phyloP scores from a whole-genome alignment of 2,329 filamentous ascomycete species.

The Cladophialophora exuberans region DNA sequence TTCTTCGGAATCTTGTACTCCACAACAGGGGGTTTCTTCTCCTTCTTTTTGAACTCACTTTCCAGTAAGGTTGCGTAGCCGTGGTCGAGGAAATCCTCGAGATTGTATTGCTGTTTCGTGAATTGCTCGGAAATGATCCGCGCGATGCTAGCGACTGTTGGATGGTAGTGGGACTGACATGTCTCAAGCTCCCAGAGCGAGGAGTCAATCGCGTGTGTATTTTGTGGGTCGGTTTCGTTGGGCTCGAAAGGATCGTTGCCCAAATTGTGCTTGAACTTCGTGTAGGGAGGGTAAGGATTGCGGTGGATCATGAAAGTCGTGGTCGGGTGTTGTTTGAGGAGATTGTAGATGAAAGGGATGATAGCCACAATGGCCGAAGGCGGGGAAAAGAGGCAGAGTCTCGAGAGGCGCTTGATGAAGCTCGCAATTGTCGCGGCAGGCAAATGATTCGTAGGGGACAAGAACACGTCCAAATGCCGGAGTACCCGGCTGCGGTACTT shows the following conservation, averaged over 20 bases:
- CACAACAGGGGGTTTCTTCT: slow-evolving; percentile 86
- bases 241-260: slow-evolving; percentile 77
- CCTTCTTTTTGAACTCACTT: slow-evolving; percentile 70
- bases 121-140: slow-evolving; percentile 97
- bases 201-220: slow-evolving; percentile 85
- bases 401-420: slow-evolving; percentile 91
- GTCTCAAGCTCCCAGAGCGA: slow-evolving; percentile 94
- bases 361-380: slow-evolving; percentile 87
- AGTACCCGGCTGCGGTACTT: slow-evolving; percentile 94
- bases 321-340: slow-evolving; percentile 83
- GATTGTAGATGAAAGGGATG: slow-evolving; percentile 93
- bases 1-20: slow-evolving; percentile 93
- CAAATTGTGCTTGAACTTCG: slow-evolving; percentile 62
- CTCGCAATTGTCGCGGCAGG: slow-evolving; percentile 88
- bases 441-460: slow-evolving; percentile 81
- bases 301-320: slow-evolving; percentile 98
- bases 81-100: slow-evolving; percentile 98
- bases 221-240: slow-evolving; percentile 77
- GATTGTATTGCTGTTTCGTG: slow-evolving; percentile 89
- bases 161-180: slow-evolving; percentile 90
- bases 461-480: slow-evolving; percentile 85
- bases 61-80: slow-evolving; percentile 79
- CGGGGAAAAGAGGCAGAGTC: slow-evolving; percentile 83
- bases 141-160: slow-evolving; percentile 90
- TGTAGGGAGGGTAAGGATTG: slow-evolving; percentile 62